Conservation (phyloP, 2,329 filamentous ascomycete genomes). For the Epichloe gansuensis region DNA sequence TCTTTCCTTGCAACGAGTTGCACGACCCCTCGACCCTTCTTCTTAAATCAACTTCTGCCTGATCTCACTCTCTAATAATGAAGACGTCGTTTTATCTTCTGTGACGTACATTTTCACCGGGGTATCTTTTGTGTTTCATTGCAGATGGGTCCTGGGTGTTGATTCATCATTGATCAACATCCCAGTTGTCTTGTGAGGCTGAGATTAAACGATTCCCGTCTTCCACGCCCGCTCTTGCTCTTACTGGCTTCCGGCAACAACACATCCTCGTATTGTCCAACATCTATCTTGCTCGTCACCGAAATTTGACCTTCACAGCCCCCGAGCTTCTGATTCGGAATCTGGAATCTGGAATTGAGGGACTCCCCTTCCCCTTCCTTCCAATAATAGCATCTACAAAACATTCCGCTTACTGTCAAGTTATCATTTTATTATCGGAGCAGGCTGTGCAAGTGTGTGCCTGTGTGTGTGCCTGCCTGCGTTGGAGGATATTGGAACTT, state of each 20-base stretch:
- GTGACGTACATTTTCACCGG: constrained; percentile 6
- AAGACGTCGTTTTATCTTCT: constrained; percentile 5
- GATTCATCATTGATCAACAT: constrained; percentile 5
- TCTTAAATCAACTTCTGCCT: background rate
- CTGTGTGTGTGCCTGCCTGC: background rate
- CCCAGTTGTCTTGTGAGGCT: constrained; percentile 11
- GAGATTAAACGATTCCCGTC: constrained; percentile 4
- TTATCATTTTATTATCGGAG: constrained; percentile 15
- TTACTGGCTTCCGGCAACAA: constrained; percentile 3
- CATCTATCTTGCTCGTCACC: background rate
- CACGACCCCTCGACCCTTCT: constrained; percentile 1
- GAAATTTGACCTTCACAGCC: constrained; percentile 7
- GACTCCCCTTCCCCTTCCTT: background rate
- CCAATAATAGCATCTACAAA: constrained; percentile 4
- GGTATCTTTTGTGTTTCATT: constrained; percentile 10
- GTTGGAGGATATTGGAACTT: constrained; percentile 5
- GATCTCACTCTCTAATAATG: constrained; percentile 1
- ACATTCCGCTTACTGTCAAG: constrained; percentile 5
- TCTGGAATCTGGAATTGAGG: background rate
- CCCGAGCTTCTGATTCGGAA: background rate
- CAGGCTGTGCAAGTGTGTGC: constrained; percentile 27
- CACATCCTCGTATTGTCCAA: constrained; percentile 3
- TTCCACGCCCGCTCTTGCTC: background rate
- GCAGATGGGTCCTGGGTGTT: constrained; percentile 13
- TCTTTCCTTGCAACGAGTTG: constrained; percentile 1